Base-by-base conservation (phyloP, 2,329 filamentous ascomycete species). In the Microcyclospora pomicola region DNA sequence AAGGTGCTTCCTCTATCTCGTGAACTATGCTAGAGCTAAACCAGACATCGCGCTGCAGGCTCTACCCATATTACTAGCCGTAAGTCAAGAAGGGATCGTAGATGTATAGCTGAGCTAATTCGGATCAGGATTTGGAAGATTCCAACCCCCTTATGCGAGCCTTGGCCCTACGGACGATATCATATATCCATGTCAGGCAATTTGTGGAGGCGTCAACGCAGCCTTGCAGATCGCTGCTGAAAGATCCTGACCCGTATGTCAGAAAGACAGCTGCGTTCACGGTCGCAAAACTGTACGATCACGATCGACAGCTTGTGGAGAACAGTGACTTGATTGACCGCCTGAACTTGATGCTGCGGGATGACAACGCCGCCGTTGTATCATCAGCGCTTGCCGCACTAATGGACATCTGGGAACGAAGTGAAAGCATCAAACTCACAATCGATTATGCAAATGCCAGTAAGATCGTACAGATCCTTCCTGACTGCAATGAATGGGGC, bases 401-500 rank as follows among this genome's bases (percentile, higher is more conserved):
- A 53, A 91, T 94, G 75, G 91, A 98, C 60, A 96, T 98, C 35
- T 98, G 91, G 91, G 91, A 96, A 59, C 74, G 88, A 41, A 96
- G 87, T 58, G 88, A 96, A 60, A 85, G 82, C 41, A 98, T 98
- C 61, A 95, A 94, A 59, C 76, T 98, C 45, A 96, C 91, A 3
- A 95, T 98, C 51, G 91, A 98, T 63, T 96, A 98, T 58, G 77
- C 77, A 45, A 98, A 93, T 62, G 91, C 91, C 16, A 96, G 88
- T 36, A 98, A 98, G 65, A 91, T 98, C 69, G 86, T 96, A 28
- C 86, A 91, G 32, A 96, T 98, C 43, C 63, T 98, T 15, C 80
- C 91, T 2, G 91, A 98, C 59, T 96, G 91, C 64, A 96, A 91
- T 13, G 91, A 98, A 71, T 98, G 91, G 91, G 88, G 91, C 31